Evolutionary conservation across 2,329 filamentous ascomycete genomes (phyloP).

Genomic region (Aspergillus luchuensis): DNA sequence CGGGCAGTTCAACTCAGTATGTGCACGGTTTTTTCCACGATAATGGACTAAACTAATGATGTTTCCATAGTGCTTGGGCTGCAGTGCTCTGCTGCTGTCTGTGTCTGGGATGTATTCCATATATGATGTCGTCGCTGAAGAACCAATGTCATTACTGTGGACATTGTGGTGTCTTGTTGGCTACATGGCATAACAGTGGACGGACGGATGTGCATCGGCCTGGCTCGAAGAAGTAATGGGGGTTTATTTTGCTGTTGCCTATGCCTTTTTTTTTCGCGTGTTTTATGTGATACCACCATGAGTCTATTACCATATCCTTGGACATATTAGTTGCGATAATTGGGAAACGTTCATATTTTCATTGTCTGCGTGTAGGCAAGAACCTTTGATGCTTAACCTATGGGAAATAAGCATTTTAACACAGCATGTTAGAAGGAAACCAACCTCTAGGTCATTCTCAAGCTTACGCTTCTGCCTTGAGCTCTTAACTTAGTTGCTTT

Average conservation of each 20-base stretch:
- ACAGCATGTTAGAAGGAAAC: too few species aligned
- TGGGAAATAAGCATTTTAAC: too few species aligned
- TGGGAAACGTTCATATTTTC: too few species aligned
- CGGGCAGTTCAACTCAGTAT: slow-evolving; percentile 35
- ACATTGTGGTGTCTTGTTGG: slow-evolving; percentile 48
- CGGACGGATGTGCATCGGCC: slow-evolving; percentile 46
- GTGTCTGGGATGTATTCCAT: slow-evolving; percentile 53
- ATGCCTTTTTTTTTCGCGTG: neutral
- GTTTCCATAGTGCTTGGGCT: slow-evolving; percentile 46
- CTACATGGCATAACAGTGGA: slow-evolving; percentile 53
- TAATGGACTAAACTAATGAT: neutral
- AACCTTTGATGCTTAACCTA: too few species aligned
- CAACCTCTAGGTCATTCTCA: too few species aligned
- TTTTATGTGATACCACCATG: neutral
- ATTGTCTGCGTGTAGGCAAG: too few species aligned
- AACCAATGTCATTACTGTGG: slow-evolving; percentile 54
- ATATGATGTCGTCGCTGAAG: slow-evolving; percentile 51
- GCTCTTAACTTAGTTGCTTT: too few species aligned
- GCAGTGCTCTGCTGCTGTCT: slow-evolving; percentile 45
- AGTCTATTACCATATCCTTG: too few species aligned
- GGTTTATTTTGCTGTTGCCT: neutral
- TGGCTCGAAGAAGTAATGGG: neutral
- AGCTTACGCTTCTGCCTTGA: too few species aligned
- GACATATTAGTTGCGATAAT: too few species aligned
- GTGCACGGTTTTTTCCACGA: slow-evolving; percentile 10